A percentile compares a stretch with the other conserved stretches of the same genome.
phyloP scores from a whole-genome alignment of 768 basidiomycete genomes.

The Gelatoporia subvermispora region DNA sequence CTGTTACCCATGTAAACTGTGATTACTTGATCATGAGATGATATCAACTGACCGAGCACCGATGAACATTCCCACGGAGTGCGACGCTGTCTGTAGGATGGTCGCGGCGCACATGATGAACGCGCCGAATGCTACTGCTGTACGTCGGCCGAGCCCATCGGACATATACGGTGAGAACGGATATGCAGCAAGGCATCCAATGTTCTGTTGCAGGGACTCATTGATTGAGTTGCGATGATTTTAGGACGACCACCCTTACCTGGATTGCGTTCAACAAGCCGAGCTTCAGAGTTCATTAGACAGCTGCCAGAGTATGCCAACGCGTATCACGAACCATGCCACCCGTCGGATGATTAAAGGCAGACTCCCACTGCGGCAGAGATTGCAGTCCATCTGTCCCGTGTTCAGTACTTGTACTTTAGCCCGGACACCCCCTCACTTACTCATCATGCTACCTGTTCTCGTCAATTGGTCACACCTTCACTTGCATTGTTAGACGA shows the following conservation, averaged over 20 bases:
- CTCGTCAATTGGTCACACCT: no score
- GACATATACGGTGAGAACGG: conserved; percentile 37
- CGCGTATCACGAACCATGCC: conserved; percentile 10
- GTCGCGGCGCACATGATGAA: conserved; percentile 34
- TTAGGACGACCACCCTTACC: conserved; percentile 14
- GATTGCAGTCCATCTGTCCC: conserved; percentile 31
- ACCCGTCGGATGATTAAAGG: conserved; percentile 26
- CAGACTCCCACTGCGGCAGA: conserved; percentile 31
- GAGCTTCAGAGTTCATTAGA: conserved; percentile 12
- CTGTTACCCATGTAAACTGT: conserved; percentile 7
- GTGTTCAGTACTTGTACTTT: not conserved
- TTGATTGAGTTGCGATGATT: not conserved
- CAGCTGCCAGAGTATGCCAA: no score
- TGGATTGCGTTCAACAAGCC: conserved; percentile 34
- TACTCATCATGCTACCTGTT: conserved; percentile 36
- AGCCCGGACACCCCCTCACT: not conserved
- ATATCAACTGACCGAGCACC: conserved; percentile 31
- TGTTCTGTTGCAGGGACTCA: conserved; percentile 25
- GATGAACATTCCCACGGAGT: conserved; percentile 41
- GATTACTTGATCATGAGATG: not conserved
- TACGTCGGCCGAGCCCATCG: conserved; percentile 35
- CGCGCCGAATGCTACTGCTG: conserved; percentile 34
- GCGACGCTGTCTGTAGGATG: conserved; percentile 33
- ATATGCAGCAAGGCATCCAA: conserved; percentile 35
- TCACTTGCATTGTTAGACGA: no score